Evolutionary conservation across 495 filamentous ascomycete genomes (phyloP).

Genomic region (Aspergillus baeticus): DNA sequence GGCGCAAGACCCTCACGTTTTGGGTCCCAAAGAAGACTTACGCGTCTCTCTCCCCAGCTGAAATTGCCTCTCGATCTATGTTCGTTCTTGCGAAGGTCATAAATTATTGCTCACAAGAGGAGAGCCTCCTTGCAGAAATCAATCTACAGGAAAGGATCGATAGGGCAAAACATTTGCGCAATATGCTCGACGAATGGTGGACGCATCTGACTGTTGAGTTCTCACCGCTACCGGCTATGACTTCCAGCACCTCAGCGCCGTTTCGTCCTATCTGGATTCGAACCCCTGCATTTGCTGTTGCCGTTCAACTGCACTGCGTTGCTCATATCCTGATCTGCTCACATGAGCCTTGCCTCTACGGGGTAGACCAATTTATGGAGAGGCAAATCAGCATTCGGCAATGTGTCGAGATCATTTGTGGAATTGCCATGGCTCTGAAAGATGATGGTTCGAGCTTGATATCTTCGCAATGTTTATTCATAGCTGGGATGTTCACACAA

Average conservation of each 20-base stretch:
- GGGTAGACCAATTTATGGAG: slow-evolving; percentile 14
- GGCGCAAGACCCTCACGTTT: slow-evolving; percentile 5
- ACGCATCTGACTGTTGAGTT: slow-evolving; percentile 26
- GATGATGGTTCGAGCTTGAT: slow-evolving; percentile 25
- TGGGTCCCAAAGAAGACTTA: slow-evolving; percentile 3
- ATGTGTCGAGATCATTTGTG: slow-evolving; percentile 22
- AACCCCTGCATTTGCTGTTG: slow-evolving; percentile 24
- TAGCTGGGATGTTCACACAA: slow-evolving; percentile 20
- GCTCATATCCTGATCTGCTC: slow-evolving; percentile 20
- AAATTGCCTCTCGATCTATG: not conserved
- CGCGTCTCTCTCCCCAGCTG: not conserved
- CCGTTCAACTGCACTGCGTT: slow-evolving; percentile 21
- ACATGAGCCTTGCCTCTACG: slow-evolving; percentile 23
- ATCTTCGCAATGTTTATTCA: slow-evolving; percentile 27
- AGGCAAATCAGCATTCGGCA: slow-evolving; percentile 18
- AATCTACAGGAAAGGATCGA: slow-evolving; percentile 11
- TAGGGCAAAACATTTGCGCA: slow-evolving; percentile 13
- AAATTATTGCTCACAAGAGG: slow-evolving; percentile 5
- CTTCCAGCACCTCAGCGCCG: not conserved
- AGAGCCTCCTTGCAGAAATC: not conserved
- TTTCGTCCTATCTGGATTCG: slow-evolving; percentile 21
- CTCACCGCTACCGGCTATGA: slow-evolving; percentile 16
- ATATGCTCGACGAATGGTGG: slow-evolving; percentile 25
- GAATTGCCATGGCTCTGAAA: slow-evolving; percentile 23
- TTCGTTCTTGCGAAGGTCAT: slow-evolving; percentile 1